Evolutionary conservation across 2,329 filamentous ascomycete genomes (phyloP).

Genomic region (Colletotrichum lini): DNA sequence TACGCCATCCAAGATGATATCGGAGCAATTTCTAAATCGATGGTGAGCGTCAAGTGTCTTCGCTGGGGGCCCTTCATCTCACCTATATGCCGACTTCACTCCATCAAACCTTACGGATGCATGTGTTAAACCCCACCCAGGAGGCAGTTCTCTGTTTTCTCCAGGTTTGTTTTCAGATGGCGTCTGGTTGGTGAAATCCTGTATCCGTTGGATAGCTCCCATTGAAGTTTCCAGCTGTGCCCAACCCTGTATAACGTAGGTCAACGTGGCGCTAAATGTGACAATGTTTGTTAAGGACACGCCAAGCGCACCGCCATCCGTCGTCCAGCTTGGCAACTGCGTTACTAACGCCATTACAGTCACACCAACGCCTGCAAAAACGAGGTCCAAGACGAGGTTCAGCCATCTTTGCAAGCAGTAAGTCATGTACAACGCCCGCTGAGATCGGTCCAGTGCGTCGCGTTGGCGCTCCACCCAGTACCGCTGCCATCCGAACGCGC

Average conservation of each 20-base stretch:
- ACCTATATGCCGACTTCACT: no score
- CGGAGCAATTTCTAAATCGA: no score
- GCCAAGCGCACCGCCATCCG: slow-evolving; percentile 50
- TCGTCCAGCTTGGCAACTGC: slow-evolving; percentile 43
- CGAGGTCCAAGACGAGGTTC: slow-evolving; percentile 61
- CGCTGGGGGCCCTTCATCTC: no score
- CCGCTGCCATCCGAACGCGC: slow-evolving; percentile 64
- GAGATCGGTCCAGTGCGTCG: slow-evolving; percentile 57
- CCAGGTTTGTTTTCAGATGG: no score
- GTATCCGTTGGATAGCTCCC: slow-evolving; percentile 53
- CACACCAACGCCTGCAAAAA: slow-evolving; percentile 64
- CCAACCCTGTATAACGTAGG: slow-evolving; percentile 52
- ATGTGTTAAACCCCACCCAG: no score
- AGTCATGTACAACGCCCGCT: slow-evolving; percentile 65
- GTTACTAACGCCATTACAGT: slow-evolving; percentile 64
- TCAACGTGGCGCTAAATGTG: slow-evolving; percentile 49
- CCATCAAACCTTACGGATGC: no score
- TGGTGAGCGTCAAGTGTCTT: no score
- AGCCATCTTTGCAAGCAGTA: slow-evolving; percentile 66
- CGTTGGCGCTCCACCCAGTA: slow-evolving; percentile 54
- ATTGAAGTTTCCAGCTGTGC: slow-evolving; percentile 55
- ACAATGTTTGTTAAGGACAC: slow-evolving; percentile 48
- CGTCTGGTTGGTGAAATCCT: slow-evolving; percentile 43
- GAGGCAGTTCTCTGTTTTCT: no score
- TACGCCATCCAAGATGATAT: no score